phyloP scores from a whole-genome alignment of 352 stramenopile species.

The Phytophthora boehmeriae region DNA sequence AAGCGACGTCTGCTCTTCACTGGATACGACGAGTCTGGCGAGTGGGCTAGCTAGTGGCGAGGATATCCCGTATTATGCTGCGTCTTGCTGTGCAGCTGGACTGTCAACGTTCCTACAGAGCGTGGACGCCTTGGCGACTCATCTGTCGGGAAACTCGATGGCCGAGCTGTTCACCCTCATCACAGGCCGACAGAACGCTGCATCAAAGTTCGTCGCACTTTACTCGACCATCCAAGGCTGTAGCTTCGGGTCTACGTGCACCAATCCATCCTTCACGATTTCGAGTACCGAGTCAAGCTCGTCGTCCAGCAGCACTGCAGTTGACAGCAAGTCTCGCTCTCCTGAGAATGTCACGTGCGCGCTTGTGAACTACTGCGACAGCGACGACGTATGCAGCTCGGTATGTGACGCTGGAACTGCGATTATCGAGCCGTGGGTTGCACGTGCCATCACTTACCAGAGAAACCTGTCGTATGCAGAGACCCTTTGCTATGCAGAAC shows the following conservation, averaged over 20 bases:
- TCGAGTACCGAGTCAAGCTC: slow-evolving; percentile 24
- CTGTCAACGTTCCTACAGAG: slow-evolving; percentile 51
- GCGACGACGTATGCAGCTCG: slow-evolving; percentile 56
- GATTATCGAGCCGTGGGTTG: slow-evolving; percentile 66
- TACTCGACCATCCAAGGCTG: slow-evolving; percentile 50
- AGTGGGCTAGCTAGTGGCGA: slow-evolving; percentile 42
- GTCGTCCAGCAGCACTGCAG: slow-evolving; percentile 17
- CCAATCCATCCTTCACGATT: slow-evolving; percentile 44
- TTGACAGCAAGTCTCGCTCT: slow-evolving; percentile 37
- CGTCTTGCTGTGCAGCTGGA: slow-evolving; percentile 51
- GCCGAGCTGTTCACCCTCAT: slow-evolving; percentile 62
- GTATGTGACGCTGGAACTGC: slow-evolving; percentile 64
- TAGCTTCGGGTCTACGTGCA: slow-evolving; percentile 49
- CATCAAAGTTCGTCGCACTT: slow-evolving; percentile 39
- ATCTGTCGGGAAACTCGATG: slow-evolving; percentile 54
- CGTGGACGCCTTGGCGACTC: slow-evolving; percentile 48
- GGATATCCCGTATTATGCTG: slow-evolving; percentile 46
- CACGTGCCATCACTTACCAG: slow-evolving; percentile 67
- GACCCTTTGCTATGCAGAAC: slow-evolving; percentile 68
- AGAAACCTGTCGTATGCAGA: slow-evolving; percentile 68
- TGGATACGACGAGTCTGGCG: slow-evolving; percentile 43
- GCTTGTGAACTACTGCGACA: slow-evolving; percentile 55
- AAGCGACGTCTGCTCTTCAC: slow-evolving; percentile 39
- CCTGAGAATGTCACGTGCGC: slow-evolving; percentile 55
- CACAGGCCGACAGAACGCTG: slow-evolving; percentile 35